Percentiles rank a stretch among this genome's conserved stretches.
Evolutionary conservation across 2,329 filamentous ascomycete species (phyloP).

Genomic region (Curvularia verruculosa): DNA sequence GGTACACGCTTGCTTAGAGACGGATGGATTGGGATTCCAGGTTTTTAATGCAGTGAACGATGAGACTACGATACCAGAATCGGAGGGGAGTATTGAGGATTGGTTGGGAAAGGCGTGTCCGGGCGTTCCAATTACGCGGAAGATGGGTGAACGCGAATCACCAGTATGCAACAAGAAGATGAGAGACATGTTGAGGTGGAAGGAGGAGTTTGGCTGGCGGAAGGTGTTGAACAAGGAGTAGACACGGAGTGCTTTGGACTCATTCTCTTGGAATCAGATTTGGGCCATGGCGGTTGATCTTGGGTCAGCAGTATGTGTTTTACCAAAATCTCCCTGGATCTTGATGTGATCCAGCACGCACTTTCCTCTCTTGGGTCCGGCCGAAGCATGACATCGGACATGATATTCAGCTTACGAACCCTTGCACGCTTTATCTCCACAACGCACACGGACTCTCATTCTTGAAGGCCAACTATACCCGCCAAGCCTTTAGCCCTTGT

Average conservation of each 20-base stretch:
- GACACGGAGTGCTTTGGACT: background rate
- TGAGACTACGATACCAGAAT: slow-evolving; percentile 56
- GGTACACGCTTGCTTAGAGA: slow-evolving; percentile 60
- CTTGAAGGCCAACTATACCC: background rate
- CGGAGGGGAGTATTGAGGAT: slow-evolving; percentile 51
- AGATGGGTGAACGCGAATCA: slow-evolving; percentile 62
- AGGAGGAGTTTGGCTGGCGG: slow-evolving; percentile 62
- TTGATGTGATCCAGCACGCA: background rate
- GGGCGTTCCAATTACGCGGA: slow-evolving; percentile 55
- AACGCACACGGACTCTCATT: background rate
- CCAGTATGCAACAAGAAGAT: slow-evolving; percentile 66
- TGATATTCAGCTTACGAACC: background rate
- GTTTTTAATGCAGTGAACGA: slow-evolving; percentile 69
- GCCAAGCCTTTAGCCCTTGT: background rate
- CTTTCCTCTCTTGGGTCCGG: background rate
- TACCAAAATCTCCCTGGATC: no score
- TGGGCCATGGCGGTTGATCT: no score
- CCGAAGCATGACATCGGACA: background rate
- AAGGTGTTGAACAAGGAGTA: slow-evolving; percentile 10
- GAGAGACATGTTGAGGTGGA: slow-evolving; percentile 61
- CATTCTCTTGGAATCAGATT: background rate
- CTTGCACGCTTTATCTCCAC: background rate
- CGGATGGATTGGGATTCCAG: slow-evolving; percentile 63
- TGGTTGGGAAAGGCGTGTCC: slow-evolving; percentile 59
- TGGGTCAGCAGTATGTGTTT: background rate